Conservation (phyloP, 768 basidiomycete genomes). For the Pulveroboletus frians region DNA sequence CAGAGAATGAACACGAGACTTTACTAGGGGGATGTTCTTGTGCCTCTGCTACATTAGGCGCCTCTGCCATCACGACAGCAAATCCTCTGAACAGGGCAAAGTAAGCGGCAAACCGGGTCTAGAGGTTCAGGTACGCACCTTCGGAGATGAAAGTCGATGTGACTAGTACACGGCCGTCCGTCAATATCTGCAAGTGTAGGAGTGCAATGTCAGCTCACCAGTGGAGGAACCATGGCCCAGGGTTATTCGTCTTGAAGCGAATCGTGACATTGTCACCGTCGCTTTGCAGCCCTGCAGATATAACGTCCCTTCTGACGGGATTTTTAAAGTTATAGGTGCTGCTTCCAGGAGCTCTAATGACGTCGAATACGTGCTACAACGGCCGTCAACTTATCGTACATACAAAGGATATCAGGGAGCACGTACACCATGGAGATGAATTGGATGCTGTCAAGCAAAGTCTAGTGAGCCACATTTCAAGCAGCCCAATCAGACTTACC, state of each 20-base stretch:
- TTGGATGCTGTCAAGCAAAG: slow-evolving; percentile 25
- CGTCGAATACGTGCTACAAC: slow-evolving; percentile 36
- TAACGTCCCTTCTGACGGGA: slow-evolving; percentile 49
- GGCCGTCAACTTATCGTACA: not conserved
- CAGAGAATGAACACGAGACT: not conserved
- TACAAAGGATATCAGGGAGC: not conserved
- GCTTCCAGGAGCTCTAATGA: slow-evolving; percentile 37
- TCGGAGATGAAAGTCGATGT: too few species aligned
- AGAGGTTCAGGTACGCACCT: slow-evolving; percentile 2
- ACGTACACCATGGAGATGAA: slow-evolving; percentile 44
- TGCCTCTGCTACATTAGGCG: not conserved
- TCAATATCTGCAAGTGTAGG: not conserved
- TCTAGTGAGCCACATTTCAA: not conserved
- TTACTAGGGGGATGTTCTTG: slow-evolving; percentile 12
- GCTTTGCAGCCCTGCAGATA: slow-evolving; percentile 21
- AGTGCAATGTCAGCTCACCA: slow-evolving; percentile 9
- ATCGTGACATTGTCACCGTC: slow-evolving; percentile 42
- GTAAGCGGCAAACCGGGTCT: not conserved
- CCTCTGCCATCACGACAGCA: slow-evolving; percentile 18
- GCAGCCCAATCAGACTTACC: slow-evolving; percentile 6
- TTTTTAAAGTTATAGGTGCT: slow-evolving; percentile 40
- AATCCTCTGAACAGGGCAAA: slow-evolving; percentile 11
- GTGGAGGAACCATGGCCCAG: slow-evolving; percentile 22
- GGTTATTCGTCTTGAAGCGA: slow-evolving; percentile 59
- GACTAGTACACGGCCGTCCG: slow-evolving; percentile 2